Evolutionary conservation across 768 basidiomycete genomes (phyloP).

Genomic region (Mycena chlorophos): DNA sequence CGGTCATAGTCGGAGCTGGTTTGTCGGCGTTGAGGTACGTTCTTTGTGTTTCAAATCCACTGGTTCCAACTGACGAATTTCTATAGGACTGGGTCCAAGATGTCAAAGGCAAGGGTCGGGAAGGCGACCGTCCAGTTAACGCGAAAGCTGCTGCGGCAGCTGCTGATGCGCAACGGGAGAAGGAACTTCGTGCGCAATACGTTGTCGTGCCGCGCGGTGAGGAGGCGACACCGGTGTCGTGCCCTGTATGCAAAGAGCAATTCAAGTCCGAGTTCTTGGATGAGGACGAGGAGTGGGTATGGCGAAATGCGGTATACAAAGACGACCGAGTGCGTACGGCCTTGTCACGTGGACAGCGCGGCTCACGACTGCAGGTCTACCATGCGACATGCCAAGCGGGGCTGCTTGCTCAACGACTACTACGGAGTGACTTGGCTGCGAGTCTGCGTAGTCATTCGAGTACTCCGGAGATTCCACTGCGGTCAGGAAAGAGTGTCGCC

Average conservation of each 20-base stretch:
- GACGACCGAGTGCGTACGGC: conserved; percentile 72
- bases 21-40: conserved; percentile 77
- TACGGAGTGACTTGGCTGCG: conserved; percentile 57
- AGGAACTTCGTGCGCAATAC: conserved; percentile 71
- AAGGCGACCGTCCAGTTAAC: conserved; percentile 49
- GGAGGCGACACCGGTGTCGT: conserved; percentile 80
- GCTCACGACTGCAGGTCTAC: conserved; percentile 60
- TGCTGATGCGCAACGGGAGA: conserved; percentile 71
- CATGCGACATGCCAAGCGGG: conserved; percentile 92
- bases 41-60: neutral
- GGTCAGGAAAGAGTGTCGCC: conserved; percentile 26
- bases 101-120: conserved; percentile 69
- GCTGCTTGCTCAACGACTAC: conserved; percentile 61
- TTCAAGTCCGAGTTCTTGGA: conserved; percentile 91
- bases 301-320: conserved; percentile 85
- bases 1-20: conserved; percentile 90
- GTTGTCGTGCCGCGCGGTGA: conserved; percentile 90
- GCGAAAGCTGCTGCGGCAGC: conserved; percentile 61
- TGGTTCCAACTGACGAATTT: conserved; percentile 5
- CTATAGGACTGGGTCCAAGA: conserved; percentile 88
- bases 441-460: conserved; percentile 65
- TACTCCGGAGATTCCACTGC: conserved; percentile 63
- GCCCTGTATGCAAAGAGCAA: conserved; percentile 95
- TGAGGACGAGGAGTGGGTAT: conserved; percentile 98
- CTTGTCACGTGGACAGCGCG: neutral